Conservation (phyloP, 176 grass and related monocot species). For the Melocanna baccifera region DNA sequence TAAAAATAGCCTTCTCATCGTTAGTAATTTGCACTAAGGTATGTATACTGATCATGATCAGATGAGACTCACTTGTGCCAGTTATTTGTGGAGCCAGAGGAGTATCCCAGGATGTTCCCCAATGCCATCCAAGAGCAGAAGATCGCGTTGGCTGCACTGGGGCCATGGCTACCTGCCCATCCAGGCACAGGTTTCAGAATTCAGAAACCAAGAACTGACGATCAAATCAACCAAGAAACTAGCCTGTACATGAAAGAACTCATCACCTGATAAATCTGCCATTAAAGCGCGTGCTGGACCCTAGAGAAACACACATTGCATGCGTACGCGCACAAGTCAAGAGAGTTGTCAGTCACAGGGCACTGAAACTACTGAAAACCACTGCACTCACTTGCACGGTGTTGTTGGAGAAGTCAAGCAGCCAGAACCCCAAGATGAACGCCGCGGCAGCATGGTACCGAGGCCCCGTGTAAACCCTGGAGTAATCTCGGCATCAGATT, state of each 20-base stretch:
- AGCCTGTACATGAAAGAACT: background rate
- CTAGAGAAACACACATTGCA: background rate
- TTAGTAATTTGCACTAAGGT: background rate
- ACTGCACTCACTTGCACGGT: conserved; percentile 51
- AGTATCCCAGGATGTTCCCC: conserved; percentile 89
- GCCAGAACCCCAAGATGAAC: conserved; percentile 78
- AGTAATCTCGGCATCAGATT: background rate
- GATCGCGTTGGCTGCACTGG: conserved; percentile 75
- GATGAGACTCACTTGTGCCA: conserved; percentile 61
- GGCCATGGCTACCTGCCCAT: background rate
- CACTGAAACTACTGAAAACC: too few relatives aligned
- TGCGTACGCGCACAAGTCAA: background rate
- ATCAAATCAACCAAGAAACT: background rate
- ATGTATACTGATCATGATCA: background rate
- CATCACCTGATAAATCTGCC: too few relatives aligned
- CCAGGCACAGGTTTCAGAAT: background rate
- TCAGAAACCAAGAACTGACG: background rate
- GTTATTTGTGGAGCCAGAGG: conserved; percentile 70
- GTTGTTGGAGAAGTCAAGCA: conserved; percentile 90
- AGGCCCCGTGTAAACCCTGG: conserved; percentile 57
- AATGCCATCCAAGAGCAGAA: conserved; percentile 98
- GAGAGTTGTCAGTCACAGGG: background rate
- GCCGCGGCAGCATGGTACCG: conserved; percentile 50
- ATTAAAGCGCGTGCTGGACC: background rate
- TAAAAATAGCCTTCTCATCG: background rate